These are phyloP conservation scores for Avena sativa DNA, from an alignment of 176 grass and related monocot species.

Conservation along the genomic window DNA sequence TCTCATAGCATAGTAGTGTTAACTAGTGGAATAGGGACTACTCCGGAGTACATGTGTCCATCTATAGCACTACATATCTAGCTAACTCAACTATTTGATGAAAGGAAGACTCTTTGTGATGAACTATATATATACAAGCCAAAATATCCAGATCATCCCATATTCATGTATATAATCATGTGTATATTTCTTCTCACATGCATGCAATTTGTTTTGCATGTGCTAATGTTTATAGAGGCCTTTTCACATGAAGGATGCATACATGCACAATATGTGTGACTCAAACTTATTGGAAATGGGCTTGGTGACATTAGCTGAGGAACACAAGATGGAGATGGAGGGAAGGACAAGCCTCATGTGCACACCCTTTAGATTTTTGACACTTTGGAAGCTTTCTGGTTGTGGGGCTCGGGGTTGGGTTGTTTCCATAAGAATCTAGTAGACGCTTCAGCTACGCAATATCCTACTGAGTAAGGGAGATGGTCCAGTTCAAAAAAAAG, in stretches of 20 bases:
- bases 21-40: not conserved
- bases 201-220: not conserved
- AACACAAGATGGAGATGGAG: conserved; percentile 31
- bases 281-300: no score
- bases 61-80: not conserved
- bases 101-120: not conserved
- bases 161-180: not conserved
- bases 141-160: not conserved
- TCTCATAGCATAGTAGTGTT: not conserved
- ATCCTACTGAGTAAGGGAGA: no score
- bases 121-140: not conserved
- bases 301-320: conserved; percentile 21
- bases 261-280: no score
- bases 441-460: no score
- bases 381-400: no score
- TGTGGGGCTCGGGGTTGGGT: no score
- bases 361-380: conserved; percentile 51
- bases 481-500: no score
- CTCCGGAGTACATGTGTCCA: not conserved
- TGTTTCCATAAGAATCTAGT: no score
- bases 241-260: no score
- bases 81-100: no score
- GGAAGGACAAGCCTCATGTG: conserved; percentile 46
- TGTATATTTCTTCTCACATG: not conserved
- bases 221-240: no score